Evolutionary conservation across 2,329 filamentous ascomycete genomes (phyloP).

Genomic region (Ophiocordyceps camponoti-rufipedis): DNA sequence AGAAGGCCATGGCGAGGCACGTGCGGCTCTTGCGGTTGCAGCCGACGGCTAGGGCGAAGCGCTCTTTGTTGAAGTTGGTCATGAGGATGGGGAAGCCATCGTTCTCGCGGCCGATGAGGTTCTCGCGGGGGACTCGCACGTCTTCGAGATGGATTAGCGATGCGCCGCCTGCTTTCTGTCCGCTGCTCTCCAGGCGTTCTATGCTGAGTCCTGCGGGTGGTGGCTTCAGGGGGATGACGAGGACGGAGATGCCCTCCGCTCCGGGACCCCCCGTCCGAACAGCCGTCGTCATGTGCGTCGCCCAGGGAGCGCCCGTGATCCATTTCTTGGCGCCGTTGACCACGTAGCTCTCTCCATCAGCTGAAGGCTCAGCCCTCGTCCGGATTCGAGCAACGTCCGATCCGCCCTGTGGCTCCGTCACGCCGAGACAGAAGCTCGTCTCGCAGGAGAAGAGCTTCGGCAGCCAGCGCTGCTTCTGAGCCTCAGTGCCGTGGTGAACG

Average conservation of each 20-base stretch:
- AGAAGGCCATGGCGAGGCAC: conserved; percentile 32
- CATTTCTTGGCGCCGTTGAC: conserved; percentile 67
- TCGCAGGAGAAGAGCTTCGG: conserved; percentile 44
- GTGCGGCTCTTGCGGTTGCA: conserved; percentile 39
- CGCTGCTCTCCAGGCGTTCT: conserved; percentile 41
- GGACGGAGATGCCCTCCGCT: conserved; percentile 29
- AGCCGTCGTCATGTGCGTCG: conserved; percentile 68
- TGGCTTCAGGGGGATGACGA: conserved; percentile 33
- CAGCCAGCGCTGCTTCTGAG: conserved; percentile 52
- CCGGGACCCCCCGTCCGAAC: conserved; percentile 55
- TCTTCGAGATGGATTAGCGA: conserved; percentile 71
- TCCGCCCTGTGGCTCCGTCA: conserved; percentile 78
- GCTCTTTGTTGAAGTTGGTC: conserved; percentile 78
- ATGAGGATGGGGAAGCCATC: conserved; percentile 74
- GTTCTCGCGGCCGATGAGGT: conserved; percentile 66
- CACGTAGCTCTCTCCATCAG: conserved; percentile 37
- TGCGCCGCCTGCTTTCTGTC: conserved; percentile 58
- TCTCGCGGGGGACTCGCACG: conserved; percentile 64
- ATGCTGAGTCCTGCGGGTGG: conserved; percentile 24
- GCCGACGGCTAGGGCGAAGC: conserved; percentile 40
- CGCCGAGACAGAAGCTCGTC: conserved; percentile 79
- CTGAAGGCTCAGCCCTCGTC: conserved; percentile 60
- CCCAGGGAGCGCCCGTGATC: conserved; percentile 51
- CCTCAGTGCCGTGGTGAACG: conserved; percentile 40
- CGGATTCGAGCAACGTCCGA: conserved; percentile 60